Percentiles rank a stretch among this genome's conserved stretches.
These are phyloP conservation scores for Viridothelium virens DNA, from an alignment of 495 filamentous ascomycete genomes.

Conservation along the genomic window DNA sequence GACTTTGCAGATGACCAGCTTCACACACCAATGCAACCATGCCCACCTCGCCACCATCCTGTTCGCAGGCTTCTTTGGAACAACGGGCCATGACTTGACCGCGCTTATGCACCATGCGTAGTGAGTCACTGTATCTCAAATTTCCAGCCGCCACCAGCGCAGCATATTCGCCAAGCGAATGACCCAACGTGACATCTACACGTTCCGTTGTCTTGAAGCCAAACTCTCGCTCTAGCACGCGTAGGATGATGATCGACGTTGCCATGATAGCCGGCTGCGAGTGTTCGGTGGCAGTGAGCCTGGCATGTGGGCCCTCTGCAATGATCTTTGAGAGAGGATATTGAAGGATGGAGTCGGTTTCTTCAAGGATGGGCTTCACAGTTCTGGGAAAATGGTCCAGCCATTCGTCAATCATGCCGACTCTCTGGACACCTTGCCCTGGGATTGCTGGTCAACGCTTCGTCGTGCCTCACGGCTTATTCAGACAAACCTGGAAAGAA, in stretches of 20 bases:
- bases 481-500: conserved; percentile 38
- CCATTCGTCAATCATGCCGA: conserved; percentile 86
- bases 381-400: conserved; percentile 73
- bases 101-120: conserved; percentile 67
- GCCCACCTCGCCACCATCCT: conserved; percentile 66
- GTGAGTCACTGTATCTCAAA: conserved; percentile 65
- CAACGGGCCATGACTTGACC: conserved; percentile 81
- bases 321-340: conserved; percentile 69
- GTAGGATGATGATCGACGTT: conserved; percentile 80
- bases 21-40: conserved; percentile 93
- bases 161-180: conserved; percentile 93
- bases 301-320: conserved; percentile 62
- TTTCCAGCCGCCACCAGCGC: conserved; percentile 78
- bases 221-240: conserved; percentile 80
- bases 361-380: conserved; percentile 61
- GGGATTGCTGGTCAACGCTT: conserved; percentile 3
- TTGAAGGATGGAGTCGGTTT: conserved; percentile 70
- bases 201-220: conserved; percentile 60
- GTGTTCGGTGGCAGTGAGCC: conserved; percentile 73
- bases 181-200: conserved; percentile 76
- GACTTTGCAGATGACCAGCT: conserved; percentile 54
- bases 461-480: neutral
- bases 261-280: conserved; percentile 96
- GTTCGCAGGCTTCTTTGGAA: conserved; percentile 52
- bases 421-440: conserved; percentile 92